Base-by-base conservation (phyloP, 768 basidiomycete species). In the Mycena belliarum region DNA sequence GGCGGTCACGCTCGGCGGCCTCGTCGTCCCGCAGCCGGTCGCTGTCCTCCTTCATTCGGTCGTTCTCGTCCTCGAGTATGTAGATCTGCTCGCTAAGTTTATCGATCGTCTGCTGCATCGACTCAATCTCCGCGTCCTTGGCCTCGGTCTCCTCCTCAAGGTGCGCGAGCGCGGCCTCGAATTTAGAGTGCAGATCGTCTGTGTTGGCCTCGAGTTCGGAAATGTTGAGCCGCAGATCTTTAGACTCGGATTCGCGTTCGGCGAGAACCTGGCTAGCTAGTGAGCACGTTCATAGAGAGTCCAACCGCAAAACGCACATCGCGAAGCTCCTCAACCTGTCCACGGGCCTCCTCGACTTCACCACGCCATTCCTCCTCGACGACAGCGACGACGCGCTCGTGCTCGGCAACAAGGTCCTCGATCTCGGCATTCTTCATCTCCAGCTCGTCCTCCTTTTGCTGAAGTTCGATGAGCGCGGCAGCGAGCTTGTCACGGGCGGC, bases 341-440 rank as follows among this genome's bases (percentile, higher is more conserved):
- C 81, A 57, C 87, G 79, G 2, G 86, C 85, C 62, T 93, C 91
- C 60, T 93, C 86, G 3, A 95, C 86, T 68, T 96, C 95, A 4
- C 89, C 90, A 53, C 88, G 76, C 93, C 93, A 96, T 65, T 92
- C 91, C 41, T 87, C 83, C 65, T 93, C 91, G 8, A 93, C 87
- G 3, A 82, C 80, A 20, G 82, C 81, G 3, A 93, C 83, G 51
- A 91, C 87, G 26, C 83, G 79, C 50, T 86, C 79, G 67, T 92
- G 89, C 66, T 93, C 89, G 7, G 74, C 75, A 6, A 93, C 79
- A 43, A 96, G 70, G 46, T 95, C 90, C 4, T 89, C 86, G 43
- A 95, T 84, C 69, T 93, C 91, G 57, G 80, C 76, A 54, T 82
- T 82, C 75, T 89, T 89, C 69, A 86, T 75, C 50, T 94, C 92